Base-by-base conservation (phyloP, 2,329 filamentous ascomycete species). In the Blastomyces silverae region DNA sequence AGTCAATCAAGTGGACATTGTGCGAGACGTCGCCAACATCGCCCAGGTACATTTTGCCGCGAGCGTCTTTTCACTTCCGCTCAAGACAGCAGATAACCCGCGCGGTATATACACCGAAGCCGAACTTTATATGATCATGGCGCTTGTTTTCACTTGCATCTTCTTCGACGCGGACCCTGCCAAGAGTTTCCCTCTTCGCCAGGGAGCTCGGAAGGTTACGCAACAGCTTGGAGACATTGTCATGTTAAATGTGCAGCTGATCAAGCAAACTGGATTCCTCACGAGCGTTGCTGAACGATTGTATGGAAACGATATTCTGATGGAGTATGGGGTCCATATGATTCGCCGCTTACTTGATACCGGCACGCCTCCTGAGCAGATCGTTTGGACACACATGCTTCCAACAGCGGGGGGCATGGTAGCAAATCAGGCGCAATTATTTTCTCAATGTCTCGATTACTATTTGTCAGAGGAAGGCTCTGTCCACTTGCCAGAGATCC, bases 301-400 rank as follows among this genome's bases (percentile, higher is more conserved):
- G 22, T 72, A 70, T 56, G 70, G 69, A 25, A 65, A 76, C 25
- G 64, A 70, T 22, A 65, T 67, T 1, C 76, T 86, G 37, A 79
- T 78, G 56, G 75, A 79, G 63, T 86, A 85, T 70, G 84, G 84
- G 13, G 75, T 79, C 8, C 81, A 84, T 68, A 82, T 86, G 77
- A 83, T 86, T 66, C 73, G 82, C 63, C 79, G 81, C 15, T 75
- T 86, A 11, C 75, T 84, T 22, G 77, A 79, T 50, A 78, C 77
- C 8, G 77, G 79, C 8, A 75, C 80, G 64, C 75, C 79, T 1
- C 72, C 80, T 6, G 74, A 82, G 34, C 78, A 83, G 25, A 76
- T 85, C 34, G 83, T 85, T 39, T 84, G 81, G 80, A 81, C 81
- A 52, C 81, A 85, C 64, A 81, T 86, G 63, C 77, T 87, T 53